Evolutionary conservation across 2,329 filamentous ascomycete species (phyloP).

Genomic region (Huntiella savannae): DNA sequence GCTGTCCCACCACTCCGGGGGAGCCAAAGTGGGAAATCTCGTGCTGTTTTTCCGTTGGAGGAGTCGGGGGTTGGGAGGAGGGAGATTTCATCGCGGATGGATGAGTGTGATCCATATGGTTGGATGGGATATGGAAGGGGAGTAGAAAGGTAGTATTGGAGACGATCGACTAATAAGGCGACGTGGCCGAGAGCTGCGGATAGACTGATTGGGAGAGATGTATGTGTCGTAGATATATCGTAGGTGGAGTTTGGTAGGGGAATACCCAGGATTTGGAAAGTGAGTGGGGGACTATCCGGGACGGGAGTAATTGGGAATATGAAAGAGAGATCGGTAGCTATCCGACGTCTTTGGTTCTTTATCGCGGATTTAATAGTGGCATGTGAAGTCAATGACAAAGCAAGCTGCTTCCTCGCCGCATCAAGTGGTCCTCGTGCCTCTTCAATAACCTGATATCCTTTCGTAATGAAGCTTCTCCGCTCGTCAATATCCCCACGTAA

Average conservation of each 20-base stretch:
- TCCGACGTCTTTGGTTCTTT: constrained; percentile 70
- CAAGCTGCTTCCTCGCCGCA: constrained; percentile 39
- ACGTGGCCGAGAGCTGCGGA: constrained; percentile 70
- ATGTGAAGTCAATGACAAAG: constrained; percentile 34
- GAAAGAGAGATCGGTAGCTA: constrained; percentile 61
- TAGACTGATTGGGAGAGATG: constrained; percentile 44
- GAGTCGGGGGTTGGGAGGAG: constrained; percentile 26
- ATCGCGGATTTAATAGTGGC: constrained; percentile 43
- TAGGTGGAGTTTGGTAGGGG: constrained; percentile 66
- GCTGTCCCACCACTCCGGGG: constrained; percentile 39
- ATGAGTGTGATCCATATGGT: constrained; percentile 53
- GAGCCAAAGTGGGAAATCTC: constrained; percentile 64
- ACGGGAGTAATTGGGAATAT: constrained; percentile 66
- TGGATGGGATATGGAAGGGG: constrained; percentile 66
- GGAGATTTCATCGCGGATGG: constrained; percentile 57
- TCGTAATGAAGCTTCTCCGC: too few relatives aligned
- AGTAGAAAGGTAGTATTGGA: constrained; percentile 67
- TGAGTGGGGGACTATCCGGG: constrained; percentile 38
- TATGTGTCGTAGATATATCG: constrained; percentile 27
- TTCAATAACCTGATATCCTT: too few relatives aligned
- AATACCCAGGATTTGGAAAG: constrained; percentile 68
- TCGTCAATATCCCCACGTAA: not conserved
- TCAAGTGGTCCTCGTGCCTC: constrained; percentile 27
- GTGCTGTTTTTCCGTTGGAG: constrained; percentile 14
- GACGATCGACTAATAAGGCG: constrained; percentile 50